Conservation (phyloP, 495 filamentous ascomycete species). For the Daldinia loculata region DNA sequence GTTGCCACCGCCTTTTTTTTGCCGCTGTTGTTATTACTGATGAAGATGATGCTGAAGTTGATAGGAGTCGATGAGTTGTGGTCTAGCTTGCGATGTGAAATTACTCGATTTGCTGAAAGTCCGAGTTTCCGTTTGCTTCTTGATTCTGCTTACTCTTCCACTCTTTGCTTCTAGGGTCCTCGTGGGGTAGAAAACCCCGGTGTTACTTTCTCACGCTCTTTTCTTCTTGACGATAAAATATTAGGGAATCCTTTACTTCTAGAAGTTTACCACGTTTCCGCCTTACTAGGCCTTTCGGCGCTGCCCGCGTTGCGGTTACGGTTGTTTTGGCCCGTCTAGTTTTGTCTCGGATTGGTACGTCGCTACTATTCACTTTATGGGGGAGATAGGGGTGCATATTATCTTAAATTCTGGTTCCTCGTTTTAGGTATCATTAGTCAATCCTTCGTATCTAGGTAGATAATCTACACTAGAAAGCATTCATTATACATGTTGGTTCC, state of each 20-base stretch:
- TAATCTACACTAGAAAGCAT: slow-evolving; percentile 32
- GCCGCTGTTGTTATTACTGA: slow-evolving; percentile 18
- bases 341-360: slow-evolving; percentile 11
- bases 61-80: slow-evolving; percentile 22
- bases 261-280: background rate
- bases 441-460: slow-evolving; percentile 39
- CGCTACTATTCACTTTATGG: slow-evolving; percentile 18
- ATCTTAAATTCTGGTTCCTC: slow-evolving; percentile 16
- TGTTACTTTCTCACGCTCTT: slow-evolving; percentile 35
- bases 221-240: slow-evolving; percentile 14
- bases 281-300: slow-evolving; percentile 1
- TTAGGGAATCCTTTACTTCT: slow-evolving; percentile 3
- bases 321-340: slow-evolving; percentile 17
- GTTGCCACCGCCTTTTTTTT: background rate
- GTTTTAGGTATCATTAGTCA: slow-evolving; percentile 42
- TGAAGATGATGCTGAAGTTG: slow-evolving; percentile 19
- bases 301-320: slow-evolving; percentile 13
- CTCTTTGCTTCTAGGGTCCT: slow-evolving; percentile 21
- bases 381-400: background rate
- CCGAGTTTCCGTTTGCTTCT: slow-evolving; percentile 11
- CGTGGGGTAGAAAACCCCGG: slow-evolving; percentile 25
- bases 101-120: slow-evolving; percentile 15
- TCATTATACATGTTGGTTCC: slow-evolving; percentile 33
- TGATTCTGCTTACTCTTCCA: slow-evolving; percentile 24
- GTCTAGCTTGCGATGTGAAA: slow-evolving; percentile 20